These are phyloP conservation scores for Colletotrichum tanaceti DNA, from an alignment of 2,329 filamentous ascomycete genomes.

Conservation along the genomic window DNA sequence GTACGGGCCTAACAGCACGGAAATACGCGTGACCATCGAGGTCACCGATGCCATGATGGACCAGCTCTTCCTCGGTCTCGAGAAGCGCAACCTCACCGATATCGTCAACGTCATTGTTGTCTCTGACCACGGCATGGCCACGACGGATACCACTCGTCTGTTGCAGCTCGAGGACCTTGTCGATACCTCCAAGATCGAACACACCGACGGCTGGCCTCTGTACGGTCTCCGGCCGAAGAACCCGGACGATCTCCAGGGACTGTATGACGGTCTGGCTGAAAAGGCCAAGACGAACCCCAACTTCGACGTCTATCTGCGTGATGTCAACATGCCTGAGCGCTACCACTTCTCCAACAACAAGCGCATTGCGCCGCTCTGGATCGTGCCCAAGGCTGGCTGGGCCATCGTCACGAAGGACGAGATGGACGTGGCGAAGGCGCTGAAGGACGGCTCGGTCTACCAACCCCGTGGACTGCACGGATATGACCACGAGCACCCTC, in stretches of 20 bases:
- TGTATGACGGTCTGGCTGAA: conserved; percentile 72
- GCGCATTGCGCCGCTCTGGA: conserved; percentile 94
- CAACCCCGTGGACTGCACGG: conserved; percentile 88
- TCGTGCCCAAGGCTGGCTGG: conserved; percentile 92
- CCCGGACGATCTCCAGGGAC: conserved; percentile 69
- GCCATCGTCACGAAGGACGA: conserved; percentile 85
- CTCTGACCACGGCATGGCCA: conserved; percentile 98
- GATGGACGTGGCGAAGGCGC: conserved; percentile 77
- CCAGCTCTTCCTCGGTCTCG: conserved; percentile 78
- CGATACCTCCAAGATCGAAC: conserved; percentile 80
- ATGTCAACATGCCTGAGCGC: conserved; percentile 88
- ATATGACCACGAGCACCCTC: conserved; percentile 92
- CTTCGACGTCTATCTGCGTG: conserved; percentile 88
- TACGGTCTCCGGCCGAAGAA: conserved; percentile 87
- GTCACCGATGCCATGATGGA: conserved; percentile 87
- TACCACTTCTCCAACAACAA: conserved; percentile 92
- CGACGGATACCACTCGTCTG: conserved; percentile 81
- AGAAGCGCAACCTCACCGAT: conserved; percentile 83
- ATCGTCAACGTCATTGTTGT: conserved; percentile 97
- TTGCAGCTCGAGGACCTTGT: conserved; percentile 92
- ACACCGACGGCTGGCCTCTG: conserved; percentile 93
- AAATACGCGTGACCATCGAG: conserved; percentile 82
- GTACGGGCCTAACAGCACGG: conserved; percentile 94
- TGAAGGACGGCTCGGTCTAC: conserved; percentile 74
- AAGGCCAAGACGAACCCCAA: conserved; percentile 72